Conservation (phyloP, 441 rosid species). For the Populus tomentosa region DNA sequence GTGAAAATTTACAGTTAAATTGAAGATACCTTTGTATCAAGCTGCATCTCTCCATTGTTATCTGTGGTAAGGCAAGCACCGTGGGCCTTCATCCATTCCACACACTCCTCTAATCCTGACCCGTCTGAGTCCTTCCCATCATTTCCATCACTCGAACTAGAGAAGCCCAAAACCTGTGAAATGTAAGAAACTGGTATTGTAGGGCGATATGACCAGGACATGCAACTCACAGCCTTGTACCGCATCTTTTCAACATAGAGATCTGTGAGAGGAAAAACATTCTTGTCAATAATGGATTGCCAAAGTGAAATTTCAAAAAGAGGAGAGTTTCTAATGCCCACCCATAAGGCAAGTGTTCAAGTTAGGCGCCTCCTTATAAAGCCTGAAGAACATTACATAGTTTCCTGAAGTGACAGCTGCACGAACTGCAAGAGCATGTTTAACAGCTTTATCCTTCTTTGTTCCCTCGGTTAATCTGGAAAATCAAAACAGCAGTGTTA, state of each 20-base stretch:
- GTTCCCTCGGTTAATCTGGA: slow-evolving; percentile 72
- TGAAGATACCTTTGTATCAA: slow-evolving; percentile 74
- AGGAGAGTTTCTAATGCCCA: slow-evolving; percentile 24
- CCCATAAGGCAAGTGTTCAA: slow-evolving; percentile 91
- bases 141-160: slow-evolving; percentile 38
- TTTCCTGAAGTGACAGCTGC: slow-evolving; percentile 95
- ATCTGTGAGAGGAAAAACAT: slow-evolving; percentile 49
- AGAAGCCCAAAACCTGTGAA: slow-evolving; percentile 72
- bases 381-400: slow-evolving; percentile 81
- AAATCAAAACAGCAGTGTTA: slow-evolving; percentile 17
- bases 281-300: background rate
- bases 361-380: slow-evolving; percentile 87
- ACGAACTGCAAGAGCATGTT: slow-evolving; percentile 97
- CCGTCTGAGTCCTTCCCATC: slow-evolving; percentile 53
- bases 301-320: background rate
- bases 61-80: slow-evolving; percentile 71
- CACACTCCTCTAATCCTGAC: slow-evolving; percentile 51
- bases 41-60: slow-evolving; percentile 64
- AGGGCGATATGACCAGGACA: slow-evolving; percentile 91
- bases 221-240: slow-evolving; percentile 84
- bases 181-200: slow-evolving; percentile 72
- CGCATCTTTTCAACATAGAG: slow-evolving; percentile 91
- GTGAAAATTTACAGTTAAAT: background rate
- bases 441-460: slow-evolving; percentile 72
- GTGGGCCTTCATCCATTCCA: slow-evolving; percentile 89